Evolutionary conservation across 1,284 basidiomycete genomes (phyloP), one percentile per base, ranked within the genome.

Genomic region (Sanghuangporus sanghuang): DNA sequence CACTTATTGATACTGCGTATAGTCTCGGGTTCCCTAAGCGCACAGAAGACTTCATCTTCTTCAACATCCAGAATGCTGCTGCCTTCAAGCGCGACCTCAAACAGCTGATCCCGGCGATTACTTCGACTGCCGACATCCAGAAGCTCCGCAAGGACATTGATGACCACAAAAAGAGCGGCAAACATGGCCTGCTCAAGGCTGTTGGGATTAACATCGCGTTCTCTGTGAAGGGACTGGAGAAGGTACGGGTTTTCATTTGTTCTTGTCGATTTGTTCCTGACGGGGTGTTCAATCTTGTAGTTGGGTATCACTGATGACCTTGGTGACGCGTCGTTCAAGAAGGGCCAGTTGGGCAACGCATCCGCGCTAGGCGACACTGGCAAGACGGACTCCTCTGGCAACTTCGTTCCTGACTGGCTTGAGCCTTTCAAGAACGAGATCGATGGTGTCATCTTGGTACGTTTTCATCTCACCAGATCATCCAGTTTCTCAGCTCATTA

Each of bases 291-390:
- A 9, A 21, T 4, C 39, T 48, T 50, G 32, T 39, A 66, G 65
- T 67, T 79, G 14, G 74, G 73, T 4, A 69, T 79, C 54, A 71
- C 67, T 14, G 76, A 77, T 62, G 63, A 74, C 52, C 67, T 78
- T 21, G 70, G 68, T 1, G 77, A 78, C 62, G 2, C 63, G 1
- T 65, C 66, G 3, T 79, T 77, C 66, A 35, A 57, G 1, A 59
- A n/a, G 0, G 78, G 78, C 9, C 77, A 78, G 60, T 64, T 71
- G 21, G 61, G 59, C 1, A 71, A 74, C 61, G 70, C 74, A 3
- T 7, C 61, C 6, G 60, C 59, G 11, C 71, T 78, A 44, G 71
- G 69, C 3, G 74, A 74, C 42, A 59, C 61, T 27, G 66, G 66
- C 9, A 65, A 63, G 38, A 57, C 16, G 8, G 56, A 54, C 38